These are phyloP conservation scores for Geotrichum carabidarum DNA, from an alignment of 1,139 yeast species.

Conservation along the genomic window DNA sequence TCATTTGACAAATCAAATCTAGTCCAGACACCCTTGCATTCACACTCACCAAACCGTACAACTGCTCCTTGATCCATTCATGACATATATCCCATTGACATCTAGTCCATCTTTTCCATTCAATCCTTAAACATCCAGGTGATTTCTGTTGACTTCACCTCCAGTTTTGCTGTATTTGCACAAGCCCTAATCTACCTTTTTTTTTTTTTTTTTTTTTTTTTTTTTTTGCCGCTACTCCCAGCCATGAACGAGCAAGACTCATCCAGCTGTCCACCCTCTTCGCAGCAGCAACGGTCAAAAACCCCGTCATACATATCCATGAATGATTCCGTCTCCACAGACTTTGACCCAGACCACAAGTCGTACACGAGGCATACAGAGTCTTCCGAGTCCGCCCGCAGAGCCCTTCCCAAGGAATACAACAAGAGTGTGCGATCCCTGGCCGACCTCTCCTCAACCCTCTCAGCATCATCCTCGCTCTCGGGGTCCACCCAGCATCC, in stretches of 20 bases:
- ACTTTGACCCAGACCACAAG: constrained; percentile 17
- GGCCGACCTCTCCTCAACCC: constrained; percentile 28
- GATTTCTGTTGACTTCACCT: too few species aligned
- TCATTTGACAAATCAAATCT: too few species aligned
- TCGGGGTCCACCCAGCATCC: constrained; percentile 26
- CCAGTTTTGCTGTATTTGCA: too few species aligned
- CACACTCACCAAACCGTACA: too few species aligned
- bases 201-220: too few species aligned
- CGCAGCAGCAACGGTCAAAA: background rate
- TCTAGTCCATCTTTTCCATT: too few species aligned
- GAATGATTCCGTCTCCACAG: constrained; percentile 7
- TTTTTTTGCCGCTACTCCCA: too few species aligned
- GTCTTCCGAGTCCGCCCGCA: constrained; percentile 16
- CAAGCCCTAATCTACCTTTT: too few species aligned
- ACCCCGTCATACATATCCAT: background rate
- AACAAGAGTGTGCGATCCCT: constrained; percentile 20
- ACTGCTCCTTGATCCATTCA: too few species aligned
- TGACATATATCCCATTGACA: too few species aligned
- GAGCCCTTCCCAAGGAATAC: constrained; percentile 7
- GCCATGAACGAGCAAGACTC: constrained; percentile 5
- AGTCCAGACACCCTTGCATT: too few species aligned
- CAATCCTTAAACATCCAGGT: too few species aligned
- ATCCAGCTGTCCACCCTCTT: background rate
- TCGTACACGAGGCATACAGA: constrained; percentile 19
- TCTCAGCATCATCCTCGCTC: constrained; percentile 32